Evolutionary conservation across 2,329 filamentous ascomycete species (phyloP).

Genomic region (Scedosporium boydii): DNA sequence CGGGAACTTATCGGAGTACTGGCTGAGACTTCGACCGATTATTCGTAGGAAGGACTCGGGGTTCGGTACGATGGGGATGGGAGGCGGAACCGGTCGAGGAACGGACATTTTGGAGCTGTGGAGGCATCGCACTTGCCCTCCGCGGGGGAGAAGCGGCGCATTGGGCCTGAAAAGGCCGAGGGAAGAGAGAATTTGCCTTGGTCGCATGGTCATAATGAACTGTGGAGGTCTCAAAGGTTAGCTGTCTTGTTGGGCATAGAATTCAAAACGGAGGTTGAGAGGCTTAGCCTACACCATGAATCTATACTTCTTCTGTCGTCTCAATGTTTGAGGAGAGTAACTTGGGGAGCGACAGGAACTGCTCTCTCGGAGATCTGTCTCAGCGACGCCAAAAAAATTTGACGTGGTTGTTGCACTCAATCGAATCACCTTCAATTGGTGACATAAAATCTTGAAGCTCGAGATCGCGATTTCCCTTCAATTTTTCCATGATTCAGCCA

Average conservation of each 20-base stretch:
- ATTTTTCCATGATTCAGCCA: neutral
- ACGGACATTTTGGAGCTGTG: slow-evolving; percentile 28
- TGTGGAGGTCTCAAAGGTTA: neutral
- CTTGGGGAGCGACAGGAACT: neutral
- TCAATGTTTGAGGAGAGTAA: neutral
- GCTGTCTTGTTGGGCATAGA: neutral
- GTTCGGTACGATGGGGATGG: slow-evolving; percentile 81
- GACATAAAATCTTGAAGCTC: neutral
- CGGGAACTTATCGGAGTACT: slow-evolving; percentile 77
- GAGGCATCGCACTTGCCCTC: slow-evolving; percentile 29
- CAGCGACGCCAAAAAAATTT: neutral
- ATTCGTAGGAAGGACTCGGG: slow-evolving; percentile 77
- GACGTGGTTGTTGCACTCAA: neutral
- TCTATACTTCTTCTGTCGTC: neutral
- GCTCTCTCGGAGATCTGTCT: neutral
- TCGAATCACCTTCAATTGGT: neutral
- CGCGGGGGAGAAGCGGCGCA: neutral
- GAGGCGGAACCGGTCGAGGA: slow-evolving; percentile 25
- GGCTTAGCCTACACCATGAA: neutral
- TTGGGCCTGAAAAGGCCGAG: neutral
- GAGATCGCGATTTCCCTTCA: neutral
- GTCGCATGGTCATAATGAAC: neutral
- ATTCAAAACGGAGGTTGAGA: neutral
- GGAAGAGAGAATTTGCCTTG: neutral
- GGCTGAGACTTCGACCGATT: slow-evolving; percentile 78